Conservation (phyloP, 2,329 filamentous ascomycete genomes). For the Pseudogymnoascus sp. region DNA sequence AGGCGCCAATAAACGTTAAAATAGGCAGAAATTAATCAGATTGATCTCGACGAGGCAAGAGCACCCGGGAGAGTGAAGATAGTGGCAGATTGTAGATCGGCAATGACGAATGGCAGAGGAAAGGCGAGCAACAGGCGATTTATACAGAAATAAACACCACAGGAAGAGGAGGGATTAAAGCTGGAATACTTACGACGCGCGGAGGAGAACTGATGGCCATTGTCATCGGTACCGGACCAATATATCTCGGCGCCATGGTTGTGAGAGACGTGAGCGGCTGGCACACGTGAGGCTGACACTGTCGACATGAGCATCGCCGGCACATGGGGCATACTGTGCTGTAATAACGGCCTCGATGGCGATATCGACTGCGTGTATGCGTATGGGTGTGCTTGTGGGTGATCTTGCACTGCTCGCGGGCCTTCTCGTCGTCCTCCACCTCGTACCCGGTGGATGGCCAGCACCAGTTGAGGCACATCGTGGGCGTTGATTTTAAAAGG, state of each 20-base stretch:
- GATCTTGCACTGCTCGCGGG: neutral
- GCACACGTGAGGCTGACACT: neutral
- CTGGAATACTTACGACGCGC: neutral
- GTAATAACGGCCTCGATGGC: neutral
- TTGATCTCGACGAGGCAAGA: neutral
- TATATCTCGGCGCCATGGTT: neutral
- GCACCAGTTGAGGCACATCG: constrained; percentile 7
- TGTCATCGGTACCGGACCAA: neutral
- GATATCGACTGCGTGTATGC: neutral
- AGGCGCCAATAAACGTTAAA: neutral
- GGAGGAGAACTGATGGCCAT: neutral
- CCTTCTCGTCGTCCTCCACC: neutral
- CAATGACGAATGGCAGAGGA: neutral
- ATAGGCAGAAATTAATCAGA: neutral
- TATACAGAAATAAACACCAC: neutral
- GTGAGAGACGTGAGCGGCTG: neutral
- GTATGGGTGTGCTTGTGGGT: neutral
- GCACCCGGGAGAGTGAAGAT: neutral
- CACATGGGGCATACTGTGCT: neutral
- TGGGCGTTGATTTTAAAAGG: neutral
- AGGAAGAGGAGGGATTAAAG: neutral
- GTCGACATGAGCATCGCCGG: neutral
- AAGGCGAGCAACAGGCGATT: neutral
- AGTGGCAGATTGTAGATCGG: neutral
- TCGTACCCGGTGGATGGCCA: neutral